Base-by-base conservation (phyloP, 768 basidiomycete genomes). In the Pulveroboletus sp. region DNA sequence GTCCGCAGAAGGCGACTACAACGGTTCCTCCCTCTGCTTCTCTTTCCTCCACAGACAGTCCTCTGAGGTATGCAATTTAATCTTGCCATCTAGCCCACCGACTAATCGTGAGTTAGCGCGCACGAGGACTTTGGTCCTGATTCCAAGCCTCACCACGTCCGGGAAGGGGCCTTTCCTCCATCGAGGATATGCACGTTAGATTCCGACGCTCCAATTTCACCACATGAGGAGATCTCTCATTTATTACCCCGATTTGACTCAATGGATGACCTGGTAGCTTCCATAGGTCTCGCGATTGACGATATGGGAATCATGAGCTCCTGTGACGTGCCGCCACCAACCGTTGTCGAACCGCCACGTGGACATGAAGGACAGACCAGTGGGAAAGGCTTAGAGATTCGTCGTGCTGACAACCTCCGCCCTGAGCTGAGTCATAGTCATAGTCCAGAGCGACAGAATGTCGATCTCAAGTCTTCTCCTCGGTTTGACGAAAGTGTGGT, bases 121-220 rank as follows among this genome's bases (percentile, higher is more conserved):
- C 43, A 60, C 61, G 72, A 56, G 69, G 53, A 55, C 40, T 42
- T 53, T 24, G 25, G 31, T 29, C 47, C 45, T 13, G 49, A 56
- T 38, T 33, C n/a, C 21, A 56, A 40, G n/a, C 43, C 63, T 39
- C 53, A 60, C 40, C 75, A 75, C 47, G 51, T 64, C 27, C 69
- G 87, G 35, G 86, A 90, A 72, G 85, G 82, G 45, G 87, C 86
- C 6, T 85, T 84, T 58, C 70, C 80, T 42, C 79, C 79, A 0
- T 79, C 74, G 35, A 63, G 67, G 45, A 43, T 64, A 55, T 60
- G 51, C 62, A 57, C 58, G 42, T 51, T 59, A 19, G 62, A 63
- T 36, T 60, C 62, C 29, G 55, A 51, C 13, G 35, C 45, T 13
- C 25, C 35, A 17, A 6, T 35, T n/a, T 49, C 56, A 44, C 59